Evolutionary conservation across 805 yeast species (phyloP).

Genomic region (Metschnikowia koreensis): DNA sequence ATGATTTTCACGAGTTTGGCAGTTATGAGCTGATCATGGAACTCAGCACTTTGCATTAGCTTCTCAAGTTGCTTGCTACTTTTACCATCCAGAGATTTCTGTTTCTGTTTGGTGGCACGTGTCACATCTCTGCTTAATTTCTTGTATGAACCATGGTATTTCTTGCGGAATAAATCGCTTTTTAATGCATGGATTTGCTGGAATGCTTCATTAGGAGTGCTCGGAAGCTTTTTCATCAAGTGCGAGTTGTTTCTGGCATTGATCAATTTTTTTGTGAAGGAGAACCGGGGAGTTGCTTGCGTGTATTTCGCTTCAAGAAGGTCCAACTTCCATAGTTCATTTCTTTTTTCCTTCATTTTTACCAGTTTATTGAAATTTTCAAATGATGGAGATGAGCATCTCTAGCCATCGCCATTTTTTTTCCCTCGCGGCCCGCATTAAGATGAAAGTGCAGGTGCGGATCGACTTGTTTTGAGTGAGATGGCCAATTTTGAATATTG

Average conservation of each 20-base stretch:
- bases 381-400: conserved; percentile 9
- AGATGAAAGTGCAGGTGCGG: not conserved
- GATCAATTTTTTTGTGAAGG: conserved; percentile 46
- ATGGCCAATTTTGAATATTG: too few relatives aligned
- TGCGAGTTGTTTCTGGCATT: conserved; percentile 45
- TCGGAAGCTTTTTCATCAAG: conserved; percentile 41
- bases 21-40: conserved; percentile 25
- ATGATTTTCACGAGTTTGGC: conserved; percentile 35
- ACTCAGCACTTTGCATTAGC: conserved; percentile 23
- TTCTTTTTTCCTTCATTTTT: conserved; percentile 34
- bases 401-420: not conserved
- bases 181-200: conserved; percentile 46
- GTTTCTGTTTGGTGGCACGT: conserved; percentile 20
- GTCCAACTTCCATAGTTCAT: conserved; percentile 52
- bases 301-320: conserved; percentile 51
- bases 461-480: too few relatives aligned
- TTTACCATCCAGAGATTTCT: conserved; percentile 11
- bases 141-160: conserved; percentile 45
- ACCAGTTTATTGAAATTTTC: not conserved
- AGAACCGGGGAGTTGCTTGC: conserved; percentile 44
- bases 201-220: conserved; percentile 42
- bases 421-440: not conserved
- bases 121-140: conserved; percentile 41
- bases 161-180: conserved; percentile 44
- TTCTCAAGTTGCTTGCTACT: conserved; percentile 17